phyloP scores from a whole-genome alignment of 2,329 filamentous ascomycete species.

The Karstenula rhodostoma region DNA sequence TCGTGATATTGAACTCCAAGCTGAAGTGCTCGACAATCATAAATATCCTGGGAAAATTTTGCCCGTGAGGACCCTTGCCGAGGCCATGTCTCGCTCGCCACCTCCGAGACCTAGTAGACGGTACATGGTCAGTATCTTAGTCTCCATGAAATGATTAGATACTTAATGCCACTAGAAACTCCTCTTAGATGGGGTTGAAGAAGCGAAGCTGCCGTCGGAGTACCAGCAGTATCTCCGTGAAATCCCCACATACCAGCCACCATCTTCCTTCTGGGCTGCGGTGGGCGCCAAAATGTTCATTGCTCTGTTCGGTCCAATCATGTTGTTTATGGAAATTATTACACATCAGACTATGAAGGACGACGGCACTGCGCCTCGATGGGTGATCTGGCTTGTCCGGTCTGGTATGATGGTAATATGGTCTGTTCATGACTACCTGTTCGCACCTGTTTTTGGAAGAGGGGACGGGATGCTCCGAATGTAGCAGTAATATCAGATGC shows the following conservation, averaged over 20 bases:
- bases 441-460: too few relatives aligned
- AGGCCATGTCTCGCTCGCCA: background rate
- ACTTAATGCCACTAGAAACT: too few relatives aligned
- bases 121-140: background rate
- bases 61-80: slow-evolving; percentile 6
- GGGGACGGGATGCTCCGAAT: too few relatives aligned
- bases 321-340: slow-evolving; percentile 16
- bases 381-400: background rate
- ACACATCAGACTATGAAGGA: slow-evolving; percentile 9
- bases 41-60: too few relatives aligned
- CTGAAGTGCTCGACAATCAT: too few relatives aligned
- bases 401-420: too few relatives aligned
- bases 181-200: background rate
- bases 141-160: too few relatives aligned
- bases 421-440: too few relatives aligned
- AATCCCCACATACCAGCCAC: slow-evolving; percentile 7
- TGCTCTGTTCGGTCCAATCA: slow-evolving; percentile 12
- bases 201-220: background rate
- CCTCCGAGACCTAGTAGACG: background rate
- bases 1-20: slow-evolving; percentile 4
- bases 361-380: background rate
- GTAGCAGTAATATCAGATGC: too few relatives aligned
- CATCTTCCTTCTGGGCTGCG: background rate
- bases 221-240: slow-evolving; percentile 16
- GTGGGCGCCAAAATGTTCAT: slow-evolving; percentile 19